Evolutionary conservation across 2,329 filamentous ascomycete species (phyloP).

Genomic region (Sclerotinia sclerotiorum): DNA sequence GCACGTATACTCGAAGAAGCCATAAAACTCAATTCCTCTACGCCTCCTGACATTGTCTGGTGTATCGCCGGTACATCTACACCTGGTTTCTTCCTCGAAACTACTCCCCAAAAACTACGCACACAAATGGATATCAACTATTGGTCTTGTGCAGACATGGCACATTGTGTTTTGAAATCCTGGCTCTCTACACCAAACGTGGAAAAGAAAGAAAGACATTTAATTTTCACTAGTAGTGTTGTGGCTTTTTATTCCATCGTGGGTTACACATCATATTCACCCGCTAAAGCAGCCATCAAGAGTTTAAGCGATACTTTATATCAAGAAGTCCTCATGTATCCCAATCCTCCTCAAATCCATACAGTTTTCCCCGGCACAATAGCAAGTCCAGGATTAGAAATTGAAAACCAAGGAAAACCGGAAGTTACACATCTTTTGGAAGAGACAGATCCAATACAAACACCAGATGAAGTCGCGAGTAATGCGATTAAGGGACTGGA

Average conservation of each 20-base stretch:
- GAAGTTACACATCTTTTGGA: constrained; percentile 77
- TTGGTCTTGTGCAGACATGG: constrained; percentile 82
- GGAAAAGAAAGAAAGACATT: constrained; percentile 61
- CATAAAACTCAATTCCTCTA: constrained; percentile 73
- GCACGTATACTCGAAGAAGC: constrained; percentile 68
- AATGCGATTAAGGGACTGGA: constrained; percentile 73
- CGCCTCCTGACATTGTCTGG: constrained; percentile 83
- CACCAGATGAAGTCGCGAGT: constrained; percentile 73
- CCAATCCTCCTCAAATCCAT: constrained; percentile 76
- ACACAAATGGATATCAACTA: constrained; percentile 92
- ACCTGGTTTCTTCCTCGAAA: constrained; percentile 77
- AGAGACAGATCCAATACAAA: constrained; percentile 76
- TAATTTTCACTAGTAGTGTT: constrained; percentile 83
- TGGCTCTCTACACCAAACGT: constrained; percentile 62
- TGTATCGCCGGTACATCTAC: constrained; percentile 75
- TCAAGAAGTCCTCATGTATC: constrained; percentile 85
- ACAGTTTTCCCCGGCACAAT: constrained; percentile 85
- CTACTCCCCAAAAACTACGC: constrained; percentile 63
- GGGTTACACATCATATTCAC: constrained; percentile 82
- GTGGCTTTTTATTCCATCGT: constrained; percentile 73
- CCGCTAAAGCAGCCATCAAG: constrained; percentile 81
- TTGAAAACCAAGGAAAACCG: constrained; percentile 78
- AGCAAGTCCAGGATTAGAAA: constrained; percentile 68
- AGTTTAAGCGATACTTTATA: constrained; percentile 79
- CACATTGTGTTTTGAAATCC: constrained; percentile 71